These are phyloP conservation scores for Phoma sp. DNA, from an alignment of 2,329 filamentous ascomycete genomes.

Conservation along the genomic window DNA sequence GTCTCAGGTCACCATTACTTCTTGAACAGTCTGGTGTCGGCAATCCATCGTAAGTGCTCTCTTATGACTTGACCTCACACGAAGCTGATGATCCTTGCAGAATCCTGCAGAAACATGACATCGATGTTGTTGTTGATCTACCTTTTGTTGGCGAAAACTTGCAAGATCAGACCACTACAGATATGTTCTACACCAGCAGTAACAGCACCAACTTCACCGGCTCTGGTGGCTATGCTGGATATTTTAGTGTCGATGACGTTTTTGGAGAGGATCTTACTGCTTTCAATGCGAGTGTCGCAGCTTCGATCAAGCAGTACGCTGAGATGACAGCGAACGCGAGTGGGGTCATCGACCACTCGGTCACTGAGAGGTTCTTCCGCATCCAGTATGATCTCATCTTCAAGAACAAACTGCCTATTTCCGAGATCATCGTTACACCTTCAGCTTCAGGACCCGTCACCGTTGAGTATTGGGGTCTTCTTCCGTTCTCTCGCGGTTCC, in stretches of 20 bases:
- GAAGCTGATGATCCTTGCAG: not conserved
- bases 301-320: not conserved
- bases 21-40: not conserved
- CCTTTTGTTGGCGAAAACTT: not conserved
- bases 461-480: not conserved
- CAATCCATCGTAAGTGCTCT: not conserved
- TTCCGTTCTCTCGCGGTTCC: not conserved
- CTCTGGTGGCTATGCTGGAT: not conserved
- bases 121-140: not conserved
- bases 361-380: not conserved
- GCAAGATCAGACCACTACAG: not conserved
- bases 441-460: not conserved
- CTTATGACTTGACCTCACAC: not conserved
- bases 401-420: not conserved
- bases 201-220: not conserved
- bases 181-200: not conserved
- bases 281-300: not conserved
- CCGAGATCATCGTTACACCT: not conserved
- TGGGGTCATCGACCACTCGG: not conserved
- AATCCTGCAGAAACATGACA: not conserved
- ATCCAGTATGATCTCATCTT: not conserved
- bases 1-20: not conserved
- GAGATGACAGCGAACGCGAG: not conserved
- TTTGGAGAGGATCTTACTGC: not conserved
- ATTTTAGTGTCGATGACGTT: not conserved